A percentile compares a stretch with the other conserved stretches of the same genome.
These are phyloP conservation scores for Colletotrichum sp. DNA, from an alignment of 2,329 filamentous ascomycete genomes.

Conservation along the genomic window DNA sequence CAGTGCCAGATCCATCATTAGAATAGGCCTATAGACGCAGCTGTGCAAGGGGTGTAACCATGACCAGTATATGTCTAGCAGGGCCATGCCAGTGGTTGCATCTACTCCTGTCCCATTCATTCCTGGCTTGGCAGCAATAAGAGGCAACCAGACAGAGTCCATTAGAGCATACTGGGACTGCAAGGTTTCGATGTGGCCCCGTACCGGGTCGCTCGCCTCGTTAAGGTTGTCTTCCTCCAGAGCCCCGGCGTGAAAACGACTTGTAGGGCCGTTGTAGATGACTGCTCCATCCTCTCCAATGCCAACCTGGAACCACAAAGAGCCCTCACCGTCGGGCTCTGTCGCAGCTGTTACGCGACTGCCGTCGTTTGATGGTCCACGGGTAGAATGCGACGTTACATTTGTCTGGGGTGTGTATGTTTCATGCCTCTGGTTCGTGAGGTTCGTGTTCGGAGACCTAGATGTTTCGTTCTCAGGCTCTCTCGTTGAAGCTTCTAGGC, in stretches of 20 bases:
- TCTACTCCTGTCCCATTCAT: conserved; percentile 22
- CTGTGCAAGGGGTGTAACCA: conserved; percentile 27
- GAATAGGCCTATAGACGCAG: conserved; percentile 22
- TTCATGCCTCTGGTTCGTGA: neutral
- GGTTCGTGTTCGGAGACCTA: neutral
- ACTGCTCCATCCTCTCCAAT: conserved; percentile 25
- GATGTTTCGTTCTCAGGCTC: neutral
- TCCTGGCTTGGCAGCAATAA: conserved; percentile 8
- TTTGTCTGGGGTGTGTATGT: neutral
- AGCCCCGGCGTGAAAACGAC: conserved; percentile 24
- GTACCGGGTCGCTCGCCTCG: neutral
- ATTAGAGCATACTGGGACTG: conserved; percentile 17
- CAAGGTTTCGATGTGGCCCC: neutral
- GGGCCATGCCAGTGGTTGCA: conserved; percentile 12
- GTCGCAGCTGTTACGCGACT: neutral
- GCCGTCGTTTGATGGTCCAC: neutral
- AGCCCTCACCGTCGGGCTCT: neutral
- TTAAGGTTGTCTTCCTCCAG: neutral
- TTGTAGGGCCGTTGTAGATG: conserved; percentile 27
- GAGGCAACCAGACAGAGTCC: conserved; percentile 19
- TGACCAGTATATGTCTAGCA: conserved; percentile 27
- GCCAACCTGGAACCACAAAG: conserved; percentile 25
- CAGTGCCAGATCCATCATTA: conserved; percentile 25
- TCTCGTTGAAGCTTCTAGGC: neutral
- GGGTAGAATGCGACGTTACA: neutral